phyloP scores from a whole-genome alignment of 208 protist species.

The Leishmania amazonensis region DNA sequence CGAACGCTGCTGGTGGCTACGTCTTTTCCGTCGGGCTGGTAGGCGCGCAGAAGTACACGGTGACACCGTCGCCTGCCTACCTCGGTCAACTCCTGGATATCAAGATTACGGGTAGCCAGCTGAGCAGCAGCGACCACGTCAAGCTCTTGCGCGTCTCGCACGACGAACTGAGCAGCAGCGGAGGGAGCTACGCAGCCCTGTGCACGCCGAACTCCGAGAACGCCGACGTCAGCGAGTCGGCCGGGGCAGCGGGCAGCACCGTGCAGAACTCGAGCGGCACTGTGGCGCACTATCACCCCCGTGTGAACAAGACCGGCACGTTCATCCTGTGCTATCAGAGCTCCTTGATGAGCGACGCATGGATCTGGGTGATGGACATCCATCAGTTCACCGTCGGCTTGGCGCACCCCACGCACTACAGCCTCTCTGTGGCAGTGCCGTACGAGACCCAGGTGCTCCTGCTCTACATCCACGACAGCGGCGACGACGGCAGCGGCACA shows the following conservation, averaged over 20 bases:
- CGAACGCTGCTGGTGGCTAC: constrained; percentile 68
- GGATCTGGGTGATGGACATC: constrained; percentile 64
- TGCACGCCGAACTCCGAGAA: constrained; percentile 67
- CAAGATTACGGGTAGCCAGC: constrained; percentile 69
- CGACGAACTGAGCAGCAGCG: constrained; percentile 29
- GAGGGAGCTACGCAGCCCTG: constrained; percentile 25
- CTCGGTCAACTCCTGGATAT: constrained; percentile 70
- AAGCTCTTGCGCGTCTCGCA: constrained; percentile 66
- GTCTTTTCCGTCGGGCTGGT: constrained; percentile 82
- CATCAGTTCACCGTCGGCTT: constrained; percentile 63
- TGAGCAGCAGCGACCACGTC: constrained; percentile 67
- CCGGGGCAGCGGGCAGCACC: constrained; percentile 42
- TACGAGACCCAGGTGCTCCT: constrained; percentile 63
- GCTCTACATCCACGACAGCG: constrained; percentile 51
- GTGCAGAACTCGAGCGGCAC: constrained; percentile 50
- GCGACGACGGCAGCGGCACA: not conserved
- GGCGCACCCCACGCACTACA: constrained; percentile 65
- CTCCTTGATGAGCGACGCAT: constrained; percentile 37
- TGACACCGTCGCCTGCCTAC: constrained; percentile 60
- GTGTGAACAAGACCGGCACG: constrained; percentile 66
- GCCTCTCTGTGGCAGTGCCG: constrained; percentile 36
- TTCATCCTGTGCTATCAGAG: constrained; percentile 90
- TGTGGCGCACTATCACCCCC: constrained; percentile 64
- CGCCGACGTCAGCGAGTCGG: constrained; percentile 56
- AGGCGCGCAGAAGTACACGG: constrained; percentile 78